Evolutionary conservation across 2,329 filamentous ascomycete species (phyloP).

Genomic region (Cryphonectria nitschkei): DNA sequence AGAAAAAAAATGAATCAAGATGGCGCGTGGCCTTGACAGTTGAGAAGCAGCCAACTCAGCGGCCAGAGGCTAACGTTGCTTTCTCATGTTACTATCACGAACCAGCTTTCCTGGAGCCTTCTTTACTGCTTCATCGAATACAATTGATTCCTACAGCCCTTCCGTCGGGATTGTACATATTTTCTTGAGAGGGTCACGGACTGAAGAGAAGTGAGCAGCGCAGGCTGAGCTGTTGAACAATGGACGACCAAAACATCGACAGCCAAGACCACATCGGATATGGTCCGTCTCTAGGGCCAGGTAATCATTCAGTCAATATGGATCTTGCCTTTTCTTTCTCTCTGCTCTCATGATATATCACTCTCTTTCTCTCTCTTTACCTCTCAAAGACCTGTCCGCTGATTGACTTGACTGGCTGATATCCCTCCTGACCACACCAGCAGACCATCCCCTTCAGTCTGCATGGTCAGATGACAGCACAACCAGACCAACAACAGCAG

Average conservation of each 20-base stretch:
- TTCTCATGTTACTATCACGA: background rate
- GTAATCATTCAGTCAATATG: background rate
- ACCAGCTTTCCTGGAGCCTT: background rate
- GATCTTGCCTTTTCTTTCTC: too few species aligned
- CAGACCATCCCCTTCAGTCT: background rate
- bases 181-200: background rate
- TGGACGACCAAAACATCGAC: conserved; percentile 19
- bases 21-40: background rate
- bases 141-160: background rate
- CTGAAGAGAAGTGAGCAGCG: background rate
- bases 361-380: background rate
- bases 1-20: background rate
- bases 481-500: background rate
- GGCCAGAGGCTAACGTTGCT: background rate
- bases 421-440: background rate
- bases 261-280: conserved; percentile 21
- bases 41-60: background rate
- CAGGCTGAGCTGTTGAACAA: background rate
- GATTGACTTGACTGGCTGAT: background rate
- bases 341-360: too few species aligned
- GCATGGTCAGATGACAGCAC: conserved; percentile 12
- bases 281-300: background rate
- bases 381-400: background rate
- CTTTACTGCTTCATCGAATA: background rate
- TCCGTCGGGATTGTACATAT: background rate